Conservation (phyloP, 2,329 filamentous ascomycete genomes). For the Plectosphaerella sp. region DNA sequence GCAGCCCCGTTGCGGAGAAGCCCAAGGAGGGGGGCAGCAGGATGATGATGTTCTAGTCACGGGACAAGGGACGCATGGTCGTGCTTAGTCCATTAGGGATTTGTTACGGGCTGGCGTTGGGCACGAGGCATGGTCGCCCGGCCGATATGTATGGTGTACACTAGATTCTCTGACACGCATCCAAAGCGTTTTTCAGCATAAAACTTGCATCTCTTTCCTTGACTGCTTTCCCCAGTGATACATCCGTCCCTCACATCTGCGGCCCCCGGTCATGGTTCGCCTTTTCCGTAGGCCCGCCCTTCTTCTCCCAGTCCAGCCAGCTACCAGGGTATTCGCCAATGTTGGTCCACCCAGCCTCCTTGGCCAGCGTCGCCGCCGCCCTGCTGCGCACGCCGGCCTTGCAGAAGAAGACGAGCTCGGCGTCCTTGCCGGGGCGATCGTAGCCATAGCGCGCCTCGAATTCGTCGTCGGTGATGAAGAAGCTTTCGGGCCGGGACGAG, state of each 20-base stretch:
- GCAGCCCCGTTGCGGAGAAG: slow-evolving; percentile 43
- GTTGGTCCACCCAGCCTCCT: slow-evolving; percentile 67
- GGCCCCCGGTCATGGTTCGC: neutral
- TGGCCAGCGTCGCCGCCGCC: slow-evolving; percentile 72
- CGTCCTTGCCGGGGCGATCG: slow-evolving; percentile 53
- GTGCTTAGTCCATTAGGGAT: neutral
- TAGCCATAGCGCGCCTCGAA: slow-evolving; percentile 83
- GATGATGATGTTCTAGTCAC: neutral
- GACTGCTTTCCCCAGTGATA: no score
- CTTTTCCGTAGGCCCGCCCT: slow-evolving; percentile 58
- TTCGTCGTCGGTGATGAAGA: slow-evolving; percentile 71
- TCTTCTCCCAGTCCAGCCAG: slow-evolving; percentile 77
- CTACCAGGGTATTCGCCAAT: slow-evolving; percentile 71
- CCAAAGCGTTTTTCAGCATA: no score
- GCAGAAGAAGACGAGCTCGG: slow-evolving; percentile 80
- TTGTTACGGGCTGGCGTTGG: neutral
- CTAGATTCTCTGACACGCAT: neutral
- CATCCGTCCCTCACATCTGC: neutral
- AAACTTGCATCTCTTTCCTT: no score
- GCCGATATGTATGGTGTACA: neutral
- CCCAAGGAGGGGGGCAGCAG: slow-evolving; percentile 2
- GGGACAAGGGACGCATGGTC: neutral
- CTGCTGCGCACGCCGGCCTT: slow-evolving; percentile 82
- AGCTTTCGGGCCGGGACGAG: slow-evolving; percentile 69
- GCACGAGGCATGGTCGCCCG: neutral